Conservation (phyloP, 2,329 filamentous ascomycete genomes). For the Hymenoscyphus fructigenus region DNA sequence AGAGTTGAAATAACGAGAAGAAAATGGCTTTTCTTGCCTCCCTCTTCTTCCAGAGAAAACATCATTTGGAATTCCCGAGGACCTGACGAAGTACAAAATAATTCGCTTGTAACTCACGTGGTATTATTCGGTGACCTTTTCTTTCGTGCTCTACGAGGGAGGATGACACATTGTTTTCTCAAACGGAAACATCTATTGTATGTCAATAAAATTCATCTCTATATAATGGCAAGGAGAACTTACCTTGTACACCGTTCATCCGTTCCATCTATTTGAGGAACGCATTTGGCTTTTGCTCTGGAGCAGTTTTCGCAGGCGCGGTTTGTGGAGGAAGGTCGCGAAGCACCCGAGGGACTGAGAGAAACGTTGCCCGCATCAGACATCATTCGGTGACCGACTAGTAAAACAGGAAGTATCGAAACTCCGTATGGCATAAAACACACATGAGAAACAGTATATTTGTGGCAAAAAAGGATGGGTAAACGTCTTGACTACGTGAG, state of each 20-base stretch:
- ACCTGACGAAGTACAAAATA: too few relatives aligned
- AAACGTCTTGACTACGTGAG: not conserved
- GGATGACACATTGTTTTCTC: constrained; percentile 24
- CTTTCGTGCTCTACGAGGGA: constrained; percentile 22
- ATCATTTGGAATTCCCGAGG: not conserved
- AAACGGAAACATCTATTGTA: constrained; percentile 24
- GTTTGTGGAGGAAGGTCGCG: constrained; percentile 8
- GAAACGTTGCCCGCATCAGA: not conserved
- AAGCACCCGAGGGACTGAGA: constrained; percentile 1
- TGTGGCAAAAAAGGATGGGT: not conserved
- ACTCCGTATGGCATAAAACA: not conserved
- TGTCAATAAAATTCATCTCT: not conserved
- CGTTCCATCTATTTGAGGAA: constrained; percentile 11
- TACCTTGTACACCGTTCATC: constrained; percentile 23
- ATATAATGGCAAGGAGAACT: not conserved
- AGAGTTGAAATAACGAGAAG: not conserved
- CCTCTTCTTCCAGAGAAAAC: not conserved
- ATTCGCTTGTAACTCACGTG: constrained; percentile 18
- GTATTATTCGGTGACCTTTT: constrained; percentile 23
- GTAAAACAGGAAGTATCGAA: not conserved
- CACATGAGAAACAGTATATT: not conserved
- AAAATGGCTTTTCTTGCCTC: not conserved
- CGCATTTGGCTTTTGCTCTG: constrained; percentile 29
- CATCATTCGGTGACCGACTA: not conserved
- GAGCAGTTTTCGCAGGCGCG: constrained; percentile 26